Evolutionary conservation across 2,329 filamentous ascomycete genomes (phyloP), one percentile per base, ranked within the genome.

Genomic region (Botrytis tulipae): DNA sequence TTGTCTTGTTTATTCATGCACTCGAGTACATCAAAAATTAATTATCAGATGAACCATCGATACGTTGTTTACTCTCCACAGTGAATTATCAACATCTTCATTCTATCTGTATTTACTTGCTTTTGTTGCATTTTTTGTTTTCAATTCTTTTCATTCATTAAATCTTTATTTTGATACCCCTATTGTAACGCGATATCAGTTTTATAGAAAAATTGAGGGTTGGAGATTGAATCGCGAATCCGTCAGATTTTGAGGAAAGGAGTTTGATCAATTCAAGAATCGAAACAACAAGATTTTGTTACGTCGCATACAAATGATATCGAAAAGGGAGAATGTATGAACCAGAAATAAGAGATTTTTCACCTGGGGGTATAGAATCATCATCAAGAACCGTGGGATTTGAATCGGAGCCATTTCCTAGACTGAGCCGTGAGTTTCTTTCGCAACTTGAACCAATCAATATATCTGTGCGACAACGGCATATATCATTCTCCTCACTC

Each of bases 301-400:
- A 29, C 20, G 8, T 22, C 35, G 2, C 16, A 60, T 4, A 61
- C 16, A 61, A 51, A 40, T 32, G 37, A 65, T 69, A 40, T 18
- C 40, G 29, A 20, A 22, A 22, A 44, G 44, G 32, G 7, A 61
- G 3, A 20, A 73, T 73, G 44, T n/a, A 48, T 44, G 70, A 29
- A 57, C 35, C 74, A 42, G 57, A 57, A 44, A 48, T 70, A 54
- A 68, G 74, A 67, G 74, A 74, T 46, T 75, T 74, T 65, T 75
- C 74, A 20, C 67, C 71, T 25, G n/a, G 44, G 14, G 59, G 32
- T 1, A 57, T 73, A 32, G n/a, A 6, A 16, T 71, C 66, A 37
- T 37, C 72, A n/a, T 57, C 59, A 20, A 62, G 59, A 44, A 35
- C 60, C 12, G 72, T 57, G 7, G 57, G 32, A 35, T 73, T 63